Base-by-base conservation (phyloP, 805 yeast species). In the Yamadazyma olivae region DNA sequence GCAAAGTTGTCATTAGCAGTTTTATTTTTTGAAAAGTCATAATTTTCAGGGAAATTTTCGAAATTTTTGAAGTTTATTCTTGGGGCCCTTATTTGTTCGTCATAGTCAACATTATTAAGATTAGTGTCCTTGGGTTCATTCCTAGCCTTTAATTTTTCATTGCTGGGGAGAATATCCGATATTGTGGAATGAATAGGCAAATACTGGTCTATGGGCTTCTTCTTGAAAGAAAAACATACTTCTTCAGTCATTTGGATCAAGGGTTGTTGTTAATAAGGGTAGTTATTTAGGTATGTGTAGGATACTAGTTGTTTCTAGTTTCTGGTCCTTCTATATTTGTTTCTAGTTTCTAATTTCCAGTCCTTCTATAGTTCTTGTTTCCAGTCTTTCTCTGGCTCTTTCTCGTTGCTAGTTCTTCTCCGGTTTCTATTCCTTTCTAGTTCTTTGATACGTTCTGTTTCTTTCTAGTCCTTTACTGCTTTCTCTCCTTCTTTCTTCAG, bases 51-150 rank as follows among this genome's bases (percentile, higher is more conserved):
- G 28, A 8, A 8, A 6, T 7, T 6, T 15, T 27, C 30, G 20
- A 15, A 15, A 8, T 27, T 32, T 27, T 36, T 36, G 21, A 37
- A 35, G 2, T 40, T 41, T 58, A 57, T 70, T 33, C 78, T 51
- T 8, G 80, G 80, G 23, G 78, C 77, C 39, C 80, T 52, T 32
- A 75, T 75, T 46, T 73, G 74, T 40, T 74, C 77, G 44, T 74
- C 75, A 44, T 74, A 74, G 49, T 74, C 67, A 40, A 67, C 38
- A 23, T 51, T 49, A 30, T 45, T 50, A 8, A 25, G 17, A 14
- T 27, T 32, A 23, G 17, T 18, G 4, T 8, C 13, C 5, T 34
- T 22, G n/a, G n/a, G 21, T 4, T 27, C 31, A 17, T 30, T 17
- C 3, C 15, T 21, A 5, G 19, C n/a, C 22, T 23, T 30, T 12